Evolutionary conservation across 495 filamentous ascomycete genomes (phyloP).

Genomic region (Neurospora sp.): DNA sequence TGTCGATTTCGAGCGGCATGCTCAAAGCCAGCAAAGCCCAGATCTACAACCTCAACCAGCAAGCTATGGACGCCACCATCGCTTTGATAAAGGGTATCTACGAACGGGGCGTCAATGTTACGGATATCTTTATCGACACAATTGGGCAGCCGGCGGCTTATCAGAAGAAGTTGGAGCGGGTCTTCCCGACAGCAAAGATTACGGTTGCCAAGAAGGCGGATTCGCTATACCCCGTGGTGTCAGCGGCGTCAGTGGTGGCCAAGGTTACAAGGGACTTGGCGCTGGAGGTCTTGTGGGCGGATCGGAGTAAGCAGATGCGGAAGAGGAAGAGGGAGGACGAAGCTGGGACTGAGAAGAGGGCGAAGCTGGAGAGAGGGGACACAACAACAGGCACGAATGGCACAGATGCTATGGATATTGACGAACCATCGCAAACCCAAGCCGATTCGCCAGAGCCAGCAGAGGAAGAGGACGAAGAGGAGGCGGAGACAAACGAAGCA

Average conservation of each 20-base stretch:
- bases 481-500: conserved; percentile 1
- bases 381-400: conserved; percentile 10
- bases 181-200: conserved; percentile 72
- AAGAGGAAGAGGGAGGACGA: conserved; percentile 11
- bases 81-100: conserved; percentile 69
- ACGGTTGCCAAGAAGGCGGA: conserved; percentile 97
- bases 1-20: conserved; percentile 76
- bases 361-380: conserved; percentile 1
- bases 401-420: conserved; percentile 18
- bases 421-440: conserved; percentile 5
- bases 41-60: conserved; percentile 88
- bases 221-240: conserved; percentile 84
- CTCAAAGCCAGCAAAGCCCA: conserved; percentile 47
- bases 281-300: conserved; percentile 47
- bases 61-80: conserved; percentile 93
- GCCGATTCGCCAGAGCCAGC: conserved; percentile 13
- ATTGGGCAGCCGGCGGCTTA: conserved; percentile 75
- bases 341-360: not conserved
- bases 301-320: not conserved
- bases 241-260: conserved; percentile 84
- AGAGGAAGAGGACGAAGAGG: conserved; percentile 15
- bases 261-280: conserved; percentile 92
- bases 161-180: conserved; percentile 70
- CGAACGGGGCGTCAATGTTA: conserved; percentile 63
- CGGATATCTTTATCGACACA: conserved; percentile 91